Evolutionary conservation across 768 basidiomycete species (phyloP).

Genomic region (Ramaria rubella): DNA sequence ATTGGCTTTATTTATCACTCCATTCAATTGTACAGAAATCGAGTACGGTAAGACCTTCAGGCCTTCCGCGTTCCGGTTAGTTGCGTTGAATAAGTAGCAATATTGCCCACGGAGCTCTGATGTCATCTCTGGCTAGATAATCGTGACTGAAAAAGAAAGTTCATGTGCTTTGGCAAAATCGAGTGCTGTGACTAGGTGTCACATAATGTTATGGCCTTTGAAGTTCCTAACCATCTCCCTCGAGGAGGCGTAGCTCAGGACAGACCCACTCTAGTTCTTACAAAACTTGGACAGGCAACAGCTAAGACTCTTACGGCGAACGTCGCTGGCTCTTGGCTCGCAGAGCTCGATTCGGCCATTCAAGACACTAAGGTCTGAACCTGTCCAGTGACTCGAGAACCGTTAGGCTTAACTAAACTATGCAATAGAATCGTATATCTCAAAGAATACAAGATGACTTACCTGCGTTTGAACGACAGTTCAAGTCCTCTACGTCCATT

Average conservation of each 20-base stretch:
- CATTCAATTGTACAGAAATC: too few relatives aligned
- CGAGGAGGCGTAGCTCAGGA: constrained; percentile 53
- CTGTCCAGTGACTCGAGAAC: background rate
- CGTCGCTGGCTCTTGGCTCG: constrained; percentile 62
- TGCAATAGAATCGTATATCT: constrained; percentile 57
- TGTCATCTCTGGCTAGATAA: too few relatives aligned
- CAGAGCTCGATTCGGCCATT: constrained; percentile 68
- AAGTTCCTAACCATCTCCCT: constrained; percentile 66
- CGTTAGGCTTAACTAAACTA: constrained; percentile 15
- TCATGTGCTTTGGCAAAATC: too few relatives aligned
- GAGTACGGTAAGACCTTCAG: too few relatives aligned
- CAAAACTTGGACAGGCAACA: constrained; percentile 59
- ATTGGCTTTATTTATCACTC: too few relatives aligned
- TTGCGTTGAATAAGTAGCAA: too few relatives aligned
- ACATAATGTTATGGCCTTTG: too few relatives aligned
- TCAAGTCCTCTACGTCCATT: constrained; percentile 55
- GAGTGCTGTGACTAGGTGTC: too few relatives aligned
- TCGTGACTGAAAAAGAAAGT: too few relatives aligned
- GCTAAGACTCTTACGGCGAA: constrained; percentile 50
- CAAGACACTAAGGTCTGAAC: constrained; percentile 58
- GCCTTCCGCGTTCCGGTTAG: too few relatives aligned
- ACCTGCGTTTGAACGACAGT: constrained; percentile 56
- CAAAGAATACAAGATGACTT: constrained; percentile 63
- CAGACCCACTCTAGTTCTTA: constrained; percentile 64
- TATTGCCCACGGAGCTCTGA: too few relatives aligned